phyloP scores from a whole-genome alignment of 169 alveolate genomes.

The Cystoisospora suis region DNA sequence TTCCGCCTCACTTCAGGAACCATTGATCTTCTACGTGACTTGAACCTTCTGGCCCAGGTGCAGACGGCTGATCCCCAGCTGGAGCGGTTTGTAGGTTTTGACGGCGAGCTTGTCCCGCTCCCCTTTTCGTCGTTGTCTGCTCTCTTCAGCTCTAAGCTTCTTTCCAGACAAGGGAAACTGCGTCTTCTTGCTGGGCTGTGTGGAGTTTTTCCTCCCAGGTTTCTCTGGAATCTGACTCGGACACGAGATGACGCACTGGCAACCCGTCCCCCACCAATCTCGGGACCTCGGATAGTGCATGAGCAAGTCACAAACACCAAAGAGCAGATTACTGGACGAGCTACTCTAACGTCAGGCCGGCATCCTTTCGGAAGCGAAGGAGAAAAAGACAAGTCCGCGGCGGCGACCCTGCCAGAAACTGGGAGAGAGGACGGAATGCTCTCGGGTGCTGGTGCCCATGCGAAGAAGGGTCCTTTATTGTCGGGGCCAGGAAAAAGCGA shows the following conservation, averaged over 20 bases:
- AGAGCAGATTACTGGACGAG: too few species aligned
- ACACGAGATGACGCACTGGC: neutral
- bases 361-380: too few species aligned
- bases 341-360: too few species aligned
- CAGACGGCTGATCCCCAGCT: conserved; percentile 19
- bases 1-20: conserved; percentile 24
- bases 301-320: too few species aligned
- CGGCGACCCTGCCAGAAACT: too few species aligned
- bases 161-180: conserved; percentile 26
- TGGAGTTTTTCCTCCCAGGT: conserved; percentile 21
- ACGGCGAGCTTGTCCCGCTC: neutral
- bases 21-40: neutral
- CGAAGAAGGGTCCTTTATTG: too few species aligned
- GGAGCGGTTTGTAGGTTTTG: conserved; percentile 29
- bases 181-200: conserved; percentile 13
- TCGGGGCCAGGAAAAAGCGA: too few species aligned
- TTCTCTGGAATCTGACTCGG: neutral
- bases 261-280: neutral
- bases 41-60: neutral
- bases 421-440: too few species aligned
- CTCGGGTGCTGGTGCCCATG: too few species aligned
- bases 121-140: conserved; percentile 14
- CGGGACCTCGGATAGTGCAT: too few species aligned
- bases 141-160: neutral
- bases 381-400: too few species aligned